Percentiles rank a stretch among this genome's conserved stretches.
These are phyloP conservation scores for Leccinum pallidistipes DNA, from an alignment of 1,284 basidiomycete species.

Conservation along the genomic window DNA sequence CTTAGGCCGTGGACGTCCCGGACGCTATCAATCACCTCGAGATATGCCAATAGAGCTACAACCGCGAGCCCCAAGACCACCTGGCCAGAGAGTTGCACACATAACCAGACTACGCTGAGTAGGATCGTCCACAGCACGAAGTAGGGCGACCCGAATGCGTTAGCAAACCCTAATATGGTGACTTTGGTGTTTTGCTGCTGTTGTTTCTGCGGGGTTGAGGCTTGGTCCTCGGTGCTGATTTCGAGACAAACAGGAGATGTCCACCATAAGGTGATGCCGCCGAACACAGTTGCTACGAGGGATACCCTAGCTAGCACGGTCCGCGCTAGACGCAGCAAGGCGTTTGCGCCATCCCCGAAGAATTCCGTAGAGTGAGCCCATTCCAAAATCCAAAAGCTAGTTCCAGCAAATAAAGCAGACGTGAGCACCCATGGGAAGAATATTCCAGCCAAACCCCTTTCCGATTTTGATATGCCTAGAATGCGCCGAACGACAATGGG, in stretches of 20 bases:
- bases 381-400: conserved; percentile 78
- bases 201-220: background rate
- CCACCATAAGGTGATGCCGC: conserved; percentile 68
- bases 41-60: conserved; percentile 65
- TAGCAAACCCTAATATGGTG: conserved; percentile 84
- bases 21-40: conserved; percentile 80
- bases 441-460: conserved; percentile 68
- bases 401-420: conserved; percentile 57
- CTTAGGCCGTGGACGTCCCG: conserved; percentile 69
- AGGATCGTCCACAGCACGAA: conserved; percentile 75
- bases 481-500: conserved; percentile 61
- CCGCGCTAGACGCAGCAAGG: conserved; percentile 49
- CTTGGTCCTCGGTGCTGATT: conserved; percentile 38
- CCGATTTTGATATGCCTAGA: conserved; percentile 69
- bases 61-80: conserved; percentile 65
- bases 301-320: conserved; percentile 64
- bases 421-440: conserved; percentile 63
- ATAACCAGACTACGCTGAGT: conserved; percentile 61
- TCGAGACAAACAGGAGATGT: conserved; percentile 71
- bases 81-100: conserved; percentile 81
- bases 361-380: conserved; percentile 62
- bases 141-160: conserved; percentile 88
- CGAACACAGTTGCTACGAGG: conserved; percentile 51
- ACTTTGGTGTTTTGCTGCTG: conserved; percentile 44
- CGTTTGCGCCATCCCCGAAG: conserved; percentile 37